Conservation (phyloP, 257 asterid species). For the Solanum chmielewskii region DNA sequence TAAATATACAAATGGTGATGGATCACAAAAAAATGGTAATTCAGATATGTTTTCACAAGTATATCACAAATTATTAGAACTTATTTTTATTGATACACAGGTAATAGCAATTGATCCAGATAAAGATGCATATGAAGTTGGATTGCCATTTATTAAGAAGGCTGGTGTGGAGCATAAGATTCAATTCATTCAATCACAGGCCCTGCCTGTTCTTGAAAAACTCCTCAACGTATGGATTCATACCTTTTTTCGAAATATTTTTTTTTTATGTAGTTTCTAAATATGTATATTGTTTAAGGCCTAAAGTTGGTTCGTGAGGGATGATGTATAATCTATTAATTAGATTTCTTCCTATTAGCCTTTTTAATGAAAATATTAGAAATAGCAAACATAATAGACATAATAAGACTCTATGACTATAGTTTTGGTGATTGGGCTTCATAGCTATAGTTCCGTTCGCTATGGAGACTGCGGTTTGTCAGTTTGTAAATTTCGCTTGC, state of each 20-base stretch:
- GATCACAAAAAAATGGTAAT: too few species aligned
- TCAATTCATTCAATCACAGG: constrained; percentile 32
- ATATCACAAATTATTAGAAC: not conserved
- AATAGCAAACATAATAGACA: too few species aligned
- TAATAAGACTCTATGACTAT: too few species aligned
- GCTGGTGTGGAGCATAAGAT: constrained; percentile 43
- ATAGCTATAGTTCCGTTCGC: too few species aligned
- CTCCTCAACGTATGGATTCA: constrained; percentile 14
- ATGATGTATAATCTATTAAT: not conserved
- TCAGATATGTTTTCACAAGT: too few species aligned
- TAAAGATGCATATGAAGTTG: constrained; percentile 40
- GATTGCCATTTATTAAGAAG: constrained; percentile 37
- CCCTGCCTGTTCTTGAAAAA: constrained; percentile 15
- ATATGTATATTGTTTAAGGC: not conserved
- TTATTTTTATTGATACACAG: not conserved
- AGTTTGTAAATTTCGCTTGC: too few species aligned
- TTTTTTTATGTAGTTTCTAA: too few species aligned
- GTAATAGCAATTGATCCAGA: constrained; percentile 41
- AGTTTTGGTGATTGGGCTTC: too few species aligned
- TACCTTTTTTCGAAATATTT: not conserved
- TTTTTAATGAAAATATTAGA: too few species aligned
- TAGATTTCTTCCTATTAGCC: not conserved
- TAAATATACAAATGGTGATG: too few species aligned
- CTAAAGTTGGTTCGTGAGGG: not conserved
- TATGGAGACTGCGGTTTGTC: too few species aligned